These are phyloP conservation scores for Lactarius psammicola DNA, from an alignment of 768 basidiomycete genomes.

Conservation along the genomic window DNA sequence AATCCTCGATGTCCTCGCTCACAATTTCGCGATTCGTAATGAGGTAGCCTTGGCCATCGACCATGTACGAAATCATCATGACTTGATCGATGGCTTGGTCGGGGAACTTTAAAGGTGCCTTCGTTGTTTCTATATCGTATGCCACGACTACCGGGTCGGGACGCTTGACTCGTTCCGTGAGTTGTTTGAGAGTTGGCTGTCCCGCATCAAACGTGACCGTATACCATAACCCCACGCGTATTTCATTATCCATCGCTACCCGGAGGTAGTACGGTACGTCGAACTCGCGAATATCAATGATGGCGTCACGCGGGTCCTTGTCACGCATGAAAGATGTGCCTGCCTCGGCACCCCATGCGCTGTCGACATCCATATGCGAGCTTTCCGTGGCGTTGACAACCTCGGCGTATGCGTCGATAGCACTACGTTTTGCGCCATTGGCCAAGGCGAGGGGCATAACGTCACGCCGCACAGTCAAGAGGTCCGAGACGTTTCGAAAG, in stretches of 20 bases:
- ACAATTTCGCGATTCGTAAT: slow-evolving; percentile 98
- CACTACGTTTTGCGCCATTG: slow-evolving; percentile 89
- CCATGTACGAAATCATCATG: slow-evolving; percentile 99
- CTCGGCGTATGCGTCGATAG: slow-evolving; percentile 97
- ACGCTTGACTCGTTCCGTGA: slow-evolving; percentile 90
- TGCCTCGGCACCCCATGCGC: slow-evolving; percentile 53
- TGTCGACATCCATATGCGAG: slow-evolving; percentile 68
- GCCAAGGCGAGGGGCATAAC: slow-evolving; percentile 85
- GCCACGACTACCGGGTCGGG: slow-evolving; percentile 99
- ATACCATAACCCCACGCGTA: slow-evolving; percentile 99
- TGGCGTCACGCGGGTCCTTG: slow-evolving; percentile 84
- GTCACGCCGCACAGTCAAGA: slow-evolving; percentile 83
- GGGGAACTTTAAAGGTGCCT: slow-evolving; percentile 99
- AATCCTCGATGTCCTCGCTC: slow-evolving; percentile 95
- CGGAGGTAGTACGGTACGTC: slow-evolving; percentile 98
- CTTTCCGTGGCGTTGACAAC: slow-evolving; percentile 73
- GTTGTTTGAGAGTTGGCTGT: slow-evolving; percentile 64
- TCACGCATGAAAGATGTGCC: slow-evolving; percentile 48
- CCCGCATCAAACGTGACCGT: slow-evolving; percentile 80
- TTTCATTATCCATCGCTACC: slow-evolving; percentile 98
- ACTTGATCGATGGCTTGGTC: slow-evolving; percentile 95
- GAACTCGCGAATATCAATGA: slow-evolving; percentile 93
- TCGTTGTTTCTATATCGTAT: slow-evolving; percentile 98
- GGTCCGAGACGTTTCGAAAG: slow-evolving; percentile 92
- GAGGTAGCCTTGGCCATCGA: slow-evolving; percentile 95